These are phyloP conservation scores for Fulvia fulva DNA, from an alignment of 2,329 filamentous ascomycete genomes.

Conservation along the genomic window DNA sequence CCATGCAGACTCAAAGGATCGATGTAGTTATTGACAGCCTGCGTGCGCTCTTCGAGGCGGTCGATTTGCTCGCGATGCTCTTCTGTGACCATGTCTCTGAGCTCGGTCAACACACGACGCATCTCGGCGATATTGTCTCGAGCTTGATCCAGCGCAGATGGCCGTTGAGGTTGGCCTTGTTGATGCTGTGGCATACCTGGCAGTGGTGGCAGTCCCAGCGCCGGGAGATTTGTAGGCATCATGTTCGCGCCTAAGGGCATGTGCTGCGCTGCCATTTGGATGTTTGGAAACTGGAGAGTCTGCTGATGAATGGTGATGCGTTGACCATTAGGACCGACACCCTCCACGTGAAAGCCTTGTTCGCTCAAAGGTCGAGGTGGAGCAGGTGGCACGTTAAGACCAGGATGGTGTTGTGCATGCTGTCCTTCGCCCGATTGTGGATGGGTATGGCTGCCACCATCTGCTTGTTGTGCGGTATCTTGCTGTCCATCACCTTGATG, in stretches of 20 bases:
- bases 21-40: constrained; percentile 29
- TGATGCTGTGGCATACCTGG: constrained; percentile 4
- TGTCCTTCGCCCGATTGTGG: neutral
- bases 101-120: constrained; percentile 29
- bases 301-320: constrained; percentile 31
- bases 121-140: constrained; percentile 31
- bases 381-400: neutral
- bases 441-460: neutral
- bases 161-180: constrained; percentile 7
- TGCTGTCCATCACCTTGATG: neutral
- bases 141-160: constrained; percentile 30
- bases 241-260: constrained; percentile 4
- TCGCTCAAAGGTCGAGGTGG: constrained; percentile 15
- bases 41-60: constrained; percentile 22
- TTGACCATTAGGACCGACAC: constrained; percentile 28
- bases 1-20: constrained; percentile 24
- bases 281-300: constrained; percentile 17
- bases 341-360: constrained; percentile 29
- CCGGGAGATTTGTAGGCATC: neutral
- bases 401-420: neutral
- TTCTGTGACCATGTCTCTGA: constrained; percentile 21
- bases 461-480: neutral
- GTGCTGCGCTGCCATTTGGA: constrained; percentile 2
- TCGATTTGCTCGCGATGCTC: constrained; percentile 22
- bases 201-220: constrained; percentile 6